Base-by-base conservation (phyloP, 495 filamentous ascomycete species). In the Halenospora varia region DNA sequence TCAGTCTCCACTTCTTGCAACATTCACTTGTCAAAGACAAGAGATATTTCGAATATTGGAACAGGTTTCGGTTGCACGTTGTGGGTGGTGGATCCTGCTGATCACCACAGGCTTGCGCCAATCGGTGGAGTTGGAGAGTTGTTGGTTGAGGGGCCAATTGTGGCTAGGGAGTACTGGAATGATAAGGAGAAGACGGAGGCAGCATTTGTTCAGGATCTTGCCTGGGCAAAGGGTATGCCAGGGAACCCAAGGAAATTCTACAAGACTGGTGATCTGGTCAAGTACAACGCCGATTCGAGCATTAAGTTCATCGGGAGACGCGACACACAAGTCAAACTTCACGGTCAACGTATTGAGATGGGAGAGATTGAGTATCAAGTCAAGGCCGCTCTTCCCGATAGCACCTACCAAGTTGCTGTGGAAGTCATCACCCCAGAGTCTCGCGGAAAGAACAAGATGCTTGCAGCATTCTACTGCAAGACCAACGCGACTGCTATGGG, bases 91-190 rank as follows among this genome's bases (percentile, higher is more conserved):
- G 77, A 87, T 52, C 74, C 81, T 0, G 53, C 53, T 0, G 73
- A 87, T 54, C 75, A 77, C 48, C 59, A 82, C 24, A 54, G 63
- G 1, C 73, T 88, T 13, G 71, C 81, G 24, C 80, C 82, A 0
- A 65, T 85, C 8, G 84, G 84, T 18, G 68, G 71, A 9, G 67
- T 82, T 35, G 85, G 85, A 39, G 85, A 88, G 62, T 62, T 87
- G 20, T 64, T 81, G 2, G 71, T 88, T 17, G 83, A 85, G 68
- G 83, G 84, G 0, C 77, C 82, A 0, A 68, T 79, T 26, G 66
- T 86, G 11, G 75, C 73, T 10, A 63, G 69, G 0, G 74, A 73
- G 0, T 85, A 85, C 55, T 65, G 84, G 6, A 62, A 64, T 25
- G 49, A 51, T 24, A 10, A 10, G 11, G 23, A 51, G 49, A 51